Evolutionary conservation across 108 stramenopile species (phyloP).

Genomic region (Cyclotella distinguenda): DNA sequence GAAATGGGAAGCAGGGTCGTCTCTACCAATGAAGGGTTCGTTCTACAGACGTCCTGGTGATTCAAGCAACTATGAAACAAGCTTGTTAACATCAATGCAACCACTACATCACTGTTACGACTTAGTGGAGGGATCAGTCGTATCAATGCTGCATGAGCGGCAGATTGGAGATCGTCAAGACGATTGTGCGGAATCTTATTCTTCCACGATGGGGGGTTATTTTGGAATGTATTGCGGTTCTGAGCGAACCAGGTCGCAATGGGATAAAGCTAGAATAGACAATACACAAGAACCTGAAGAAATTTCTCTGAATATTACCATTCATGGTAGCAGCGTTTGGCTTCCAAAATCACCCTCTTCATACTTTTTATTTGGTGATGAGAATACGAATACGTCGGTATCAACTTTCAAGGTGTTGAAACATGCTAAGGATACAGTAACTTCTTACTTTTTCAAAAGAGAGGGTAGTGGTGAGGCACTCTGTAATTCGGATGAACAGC

Average conservation of each 20-base stretch:
- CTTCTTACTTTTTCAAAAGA: background rate
- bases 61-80: background rate
- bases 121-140: constrained; percentile 76
- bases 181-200: constrained; percentile 11
- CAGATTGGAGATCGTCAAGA: constrained; percentile 16
- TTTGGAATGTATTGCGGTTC: constrained; percentile 35
- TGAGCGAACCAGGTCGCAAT: background rate
- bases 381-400: background rate
- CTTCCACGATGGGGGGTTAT: constrained; percentile 38
- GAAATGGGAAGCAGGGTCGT: no score
- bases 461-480: background rate
- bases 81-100: constrained; percentile 18
- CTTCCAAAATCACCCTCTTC: constrained; percentile 29
- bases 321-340: constrained; percentile 20
- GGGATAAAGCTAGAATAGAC: background rate
- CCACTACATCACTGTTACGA: constrained; percentile 66
- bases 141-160: constrained; percentile 56
- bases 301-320: background rate
- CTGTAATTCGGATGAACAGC: background rate
- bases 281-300: constrained; percentile 1
- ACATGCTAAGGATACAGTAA: background rate
- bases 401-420: background rate
- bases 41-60: no score
- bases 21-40: no score
- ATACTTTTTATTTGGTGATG: constrained; percentile 31